phyloP scores from a whole-genome alignment of 2,329 filamentous ascomycete genomes.

The Graphilbum sp. region DNA sequence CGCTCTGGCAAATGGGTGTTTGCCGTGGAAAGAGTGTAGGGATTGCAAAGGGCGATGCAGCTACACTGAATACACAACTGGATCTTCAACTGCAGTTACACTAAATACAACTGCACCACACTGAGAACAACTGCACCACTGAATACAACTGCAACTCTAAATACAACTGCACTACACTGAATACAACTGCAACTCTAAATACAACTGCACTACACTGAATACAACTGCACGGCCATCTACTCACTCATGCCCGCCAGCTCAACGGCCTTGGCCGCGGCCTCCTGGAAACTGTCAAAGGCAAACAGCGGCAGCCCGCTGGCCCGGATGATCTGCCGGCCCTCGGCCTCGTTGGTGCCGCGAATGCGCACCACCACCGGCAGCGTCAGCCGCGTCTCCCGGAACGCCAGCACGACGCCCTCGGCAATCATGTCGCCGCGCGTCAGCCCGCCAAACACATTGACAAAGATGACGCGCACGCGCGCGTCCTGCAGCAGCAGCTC shows the following conservation, averaged over 20 bases:
- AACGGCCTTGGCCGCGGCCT: constrained; percentile 52
- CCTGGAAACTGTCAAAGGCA: constrained; percentile 60
- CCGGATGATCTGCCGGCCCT: constrained; percentile 52
- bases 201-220: too few species aligned
- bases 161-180: too few species aligned
- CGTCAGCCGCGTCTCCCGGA: constrained; percentile 47
- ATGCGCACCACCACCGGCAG: constrained; percentile 65
- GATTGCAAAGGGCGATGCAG: neutral
- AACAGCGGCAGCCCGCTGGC: constrained; percentile 51
- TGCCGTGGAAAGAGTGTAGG: constrained; percentile 1
- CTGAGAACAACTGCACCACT: too few species aligned
- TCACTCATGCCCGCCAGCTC: constrained; percentile 21
- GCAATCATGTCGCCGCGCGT: constrained; percentile 73
- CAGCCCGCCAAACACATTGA: constrained; percentile 42
- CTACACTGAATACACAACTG: too few species aligned
- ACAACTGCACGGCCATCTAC: too few species aligned
- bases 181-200: too few species aligned
- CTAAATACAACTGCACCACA: too few species aligned
- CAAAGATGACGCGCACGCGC: constrained; percentile 49
- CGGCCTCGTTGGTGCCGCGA: constrained; percentile 56
- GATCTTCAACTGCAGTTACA: too few species aligned
- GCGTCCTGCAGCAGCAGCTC: constrained; percentile 54
- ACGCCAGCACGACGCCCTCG: constrained; percentile 54
- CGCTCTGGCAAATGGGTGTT: constrained; percentile 9
- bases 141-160: too few species aligned